Evolutionary conservation across 2,329 filamentous ascomycete genomes (phyloP).

Genomic region (Furcasterigmium sp.): DNA sequence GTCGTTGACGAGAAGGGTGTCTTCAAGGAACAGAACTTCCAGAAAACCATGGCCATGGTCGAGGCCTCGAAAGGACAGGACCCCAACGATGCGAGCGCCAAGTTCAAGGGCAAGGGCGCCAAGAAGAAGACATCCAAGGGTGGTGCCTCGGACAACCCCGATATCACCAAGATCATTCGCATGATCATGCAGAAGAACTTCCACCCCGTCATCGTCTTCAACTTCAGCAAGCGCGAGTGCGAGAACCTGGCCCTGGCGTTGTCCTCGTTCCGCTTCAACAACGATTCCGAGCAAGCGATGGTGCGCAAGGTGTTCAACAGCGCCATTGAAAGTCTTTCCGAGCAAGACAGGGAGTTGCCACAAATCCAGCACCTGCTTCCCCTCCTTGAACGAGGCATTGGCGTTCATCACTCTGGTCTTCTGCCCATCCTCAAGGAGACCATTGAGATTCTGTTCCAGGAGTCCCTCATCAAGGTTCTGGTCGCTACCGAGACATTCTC

Average conservation of each 20-base stretch:
- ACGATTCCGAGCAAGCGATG: constrained; percentile 91
- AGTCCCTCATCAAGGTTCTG: constrained; percentile 93
- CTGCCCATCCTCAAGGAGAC: constrained; percentile 96
- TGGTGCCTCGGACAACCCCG: constrained; percentile 64
- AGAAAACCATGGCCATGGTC: constrained; percentile 88
- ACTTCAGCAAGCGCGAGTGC: constrained; percentile 97
- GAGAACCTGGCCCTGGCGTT: constrained; percentile 86
- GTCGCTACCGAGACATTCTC: constrained; percentile 99
- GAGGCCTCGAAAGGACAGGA: constrained; percentile 84
- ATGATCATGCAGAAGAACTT: constrained; percentile 99
- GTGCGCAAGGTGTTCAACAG: constrained; percentile 91
- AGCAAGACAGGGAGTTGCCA: constrained; percentile 81
- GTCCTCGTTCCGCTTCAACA: constrained; percentile 86
- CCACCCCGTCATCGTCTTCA: constrained; percentile 98
- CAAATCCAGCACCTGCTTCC: constrained; percentile 91
- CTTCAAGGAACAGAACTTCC: constrained; percentile 96
- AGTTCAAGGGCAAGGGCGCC: constrained; percentile 80
- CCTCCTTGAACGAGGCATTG: constrained; percentile 83
- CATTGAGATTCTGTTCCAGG: constrained; percentile 97
- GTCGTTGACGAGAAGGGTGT: constrained; percentile 95
- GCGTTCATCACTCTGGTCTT: constrained; percentile 93
- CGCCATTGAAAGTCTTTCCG: constrained; percentile 86
- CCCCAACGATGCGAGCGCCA: constrained; percentile 71
- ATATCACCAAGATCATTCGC: constrained; percentile 96
- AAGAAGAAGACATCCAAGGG: constrained; percentile 91